Conservation (phyloP, 345 rosid species). For the Populus nigra region DNA sequence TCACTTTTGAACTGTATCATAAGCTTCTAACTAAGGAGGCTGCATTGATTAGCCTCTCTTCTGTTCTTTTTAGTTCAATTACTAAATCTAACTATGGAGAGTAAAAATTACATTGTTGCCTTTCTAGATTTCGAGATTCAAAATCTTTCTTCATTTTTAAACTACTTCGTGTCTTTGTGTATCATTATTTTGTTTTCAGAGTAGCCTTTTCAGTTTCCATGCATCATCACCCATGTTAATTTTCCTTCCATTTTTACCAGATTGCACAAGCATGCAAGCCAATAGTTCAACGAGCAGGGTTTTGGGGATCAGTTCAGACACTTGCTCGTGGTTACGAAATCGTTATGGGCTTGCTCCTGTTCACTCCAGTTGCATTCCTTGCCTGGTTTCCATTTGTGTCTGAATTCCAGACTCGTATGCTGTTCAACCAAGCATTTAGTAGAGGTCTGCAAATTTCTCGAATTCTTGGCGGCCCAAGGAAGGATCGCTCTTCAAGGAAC, state of each 20-base stretch:
- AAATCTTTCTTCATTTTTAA: too few species aligned
- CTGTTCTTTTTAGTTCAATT: neutral
- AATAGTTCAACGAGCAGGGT: constrained; percentile 59
- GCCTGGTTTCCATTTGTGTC: constrained; percentile 99
- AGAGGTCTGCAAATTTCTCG: constrained; percentile 99
- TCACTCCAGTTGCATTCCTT: constrained; percentile 96
- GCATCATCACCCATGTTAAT: neutral
- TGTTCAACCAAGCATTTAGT: constrained; percentile 99
- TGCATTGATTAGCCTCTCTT: neutral
- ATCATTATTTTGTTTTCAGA: neutral
- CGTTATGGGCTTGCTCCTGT: constrained; percentile 84
- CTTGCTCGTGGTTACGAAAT: constrained; percentile 96
- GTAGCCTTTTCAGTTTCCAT: neutral
- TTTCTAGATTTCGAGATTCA: too few species aligned
- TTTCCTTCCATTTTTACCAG: constrained; percentile 28
- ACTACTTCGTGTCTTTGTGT: too few species aligned
- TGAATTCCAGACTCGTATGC: constrained; percentile 98
- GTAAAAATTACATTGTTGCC: neutral
- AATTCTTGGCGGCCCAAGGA: constrained; percentile 89
- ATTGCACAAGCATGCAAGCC: constrained; percentile 97
- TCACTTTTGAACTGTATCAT: too few species aligned
- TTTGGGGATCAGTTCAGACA: constrained; percentile 87
- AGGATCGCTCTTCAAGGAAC: constrained; percentile 72
- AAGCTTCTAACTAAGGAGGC: neutral
- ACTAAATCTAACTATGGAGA: too few species aligned